Evolutionary conservation across 495 filamentous ascomycete genomes (phyloP).

Genomic region (Staphylotrichum longicolle): DNA sequence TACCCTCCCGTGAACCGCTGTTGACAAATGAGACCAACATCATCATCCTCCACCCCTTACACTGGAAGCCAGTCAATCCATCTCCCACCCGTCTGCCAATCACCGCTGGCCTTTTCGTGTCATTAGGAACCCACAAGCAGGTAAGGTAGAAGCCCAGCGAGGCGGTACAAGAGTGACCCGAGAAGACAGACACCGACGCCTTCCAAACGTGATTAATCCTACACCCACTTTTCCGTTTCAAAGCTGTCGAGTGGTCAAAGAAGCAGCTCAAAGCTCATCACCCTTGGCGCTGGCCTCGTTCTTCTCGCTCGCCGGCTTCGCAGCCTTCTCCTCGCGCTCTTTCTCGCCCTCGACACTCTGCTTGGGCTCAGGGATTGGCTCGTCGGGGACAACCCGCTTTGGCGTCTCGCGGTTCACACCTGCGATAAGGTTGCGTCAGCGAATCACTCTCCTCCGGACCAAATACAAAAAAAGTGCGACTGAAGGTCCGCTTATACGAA

Average conservation of each 20-base stretch:
- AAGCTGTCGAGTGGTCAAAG: no score
- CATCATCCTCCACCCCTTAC: not conserved
- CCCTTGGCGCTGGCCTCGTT: conserved; percentile 56
- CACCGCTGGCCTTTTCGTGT: not conserved
- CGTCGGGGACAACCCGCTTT: conserved; percentile 36
- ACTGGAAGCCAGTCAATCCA: conserved; percentile 1
- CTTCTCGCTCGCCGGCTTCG: conserved; percentile 75
- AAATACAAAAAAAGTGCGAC: conserved; percentile 23
- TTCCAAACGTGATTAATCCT: not conserved
- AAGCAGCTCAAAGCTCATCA: conserved; percentile 14
- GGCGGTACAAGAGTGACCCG: conserved; percentile 1
- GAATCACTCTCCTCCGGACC: not conserved
- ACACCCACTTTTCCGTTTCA: conserved; percentile 9
- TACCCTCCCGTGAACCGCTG: not conserved
- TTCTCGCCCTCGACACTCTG: conserved; percentile 64
- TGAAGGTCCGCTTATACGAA: not conserved
- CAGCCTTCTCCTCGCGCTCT: conserved; percentile 53
- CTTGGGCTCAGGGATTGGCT: conserved; percentile 49
- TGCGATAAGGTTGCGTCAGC: conserved; percentile 5
- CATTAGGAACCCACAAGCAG: not conserved
- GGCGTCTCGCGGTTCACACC: conserved; percentile 33
- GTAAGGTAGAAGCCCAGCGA: not conserved
- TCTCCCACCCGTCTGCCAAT: not conserved
- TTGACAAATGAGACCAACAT: conserved; percentile 4
- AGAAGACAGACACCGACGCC: not conserved